phyloP scores from a whole-genome alignment of 2,329 filamentous ascomycete genomes.

The Colletotrichum chrysophilum region DNA sequence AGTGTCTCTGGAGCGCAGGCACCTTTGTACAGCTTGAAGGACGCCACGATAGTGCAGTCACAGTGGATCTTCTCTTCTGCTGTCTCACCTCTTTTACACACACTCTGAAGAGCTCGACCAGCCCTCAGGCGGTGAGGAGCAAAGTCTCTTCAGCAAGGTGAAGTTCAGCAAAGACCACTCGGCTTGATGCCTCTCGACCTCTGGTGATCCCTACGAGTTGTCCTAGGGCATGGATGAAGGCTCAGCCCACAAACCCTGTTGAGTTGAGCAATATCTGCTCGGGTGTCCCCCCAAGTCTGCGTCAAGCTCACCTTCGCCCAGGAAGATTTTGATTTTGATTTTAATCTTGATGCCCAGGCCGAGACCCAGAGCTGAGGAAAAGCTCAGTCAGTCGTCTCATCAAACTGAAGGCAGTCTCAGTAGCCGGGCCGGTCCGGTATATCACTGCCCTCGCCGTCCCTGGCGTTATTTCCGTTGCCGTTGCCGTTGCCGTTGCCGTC shows the following conservation, averaged over 20 bases:
- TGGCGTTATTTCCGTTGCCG: neutral
- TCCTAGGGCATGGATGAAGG: neutral
- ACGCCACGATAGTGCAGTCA: neutral
- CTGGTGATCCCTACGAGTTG: neutral
- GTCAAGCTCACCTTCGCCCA: neutral
- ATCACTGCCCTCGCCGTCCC: neutral
- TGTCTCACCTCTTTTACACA: neutral
- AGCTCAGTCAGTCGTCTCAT: accelerated
- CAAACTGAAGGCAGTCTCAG: neutral
- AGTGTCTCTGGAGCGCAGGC: neutral
- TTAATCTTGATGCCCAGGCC: neutral
- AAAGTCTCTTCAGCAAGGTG: neutral
- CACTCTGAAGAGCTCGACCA: neutral
- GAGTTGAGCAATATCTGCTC: neutral
- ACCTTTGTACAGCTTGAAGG: neutral
- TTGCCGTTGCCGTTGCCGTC: neutral
- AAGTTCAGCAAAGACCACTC: neutral
- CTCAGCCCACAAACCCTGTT: neutral
- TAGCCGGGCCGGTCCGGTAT: neutral
- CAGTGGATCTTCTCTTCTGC: neutral
- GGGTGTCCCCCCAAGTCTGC: neutral
- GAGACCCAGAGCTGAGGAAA: neutral
- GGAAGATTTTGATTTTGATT: neutral
- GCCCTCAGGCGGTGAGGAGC: neutral
- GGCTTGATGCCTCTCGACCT: neutral